Base-by-base conservation (phyloP, 1,284 basidiomycete genomes). In the Rhodotorula sp. region DNA sequence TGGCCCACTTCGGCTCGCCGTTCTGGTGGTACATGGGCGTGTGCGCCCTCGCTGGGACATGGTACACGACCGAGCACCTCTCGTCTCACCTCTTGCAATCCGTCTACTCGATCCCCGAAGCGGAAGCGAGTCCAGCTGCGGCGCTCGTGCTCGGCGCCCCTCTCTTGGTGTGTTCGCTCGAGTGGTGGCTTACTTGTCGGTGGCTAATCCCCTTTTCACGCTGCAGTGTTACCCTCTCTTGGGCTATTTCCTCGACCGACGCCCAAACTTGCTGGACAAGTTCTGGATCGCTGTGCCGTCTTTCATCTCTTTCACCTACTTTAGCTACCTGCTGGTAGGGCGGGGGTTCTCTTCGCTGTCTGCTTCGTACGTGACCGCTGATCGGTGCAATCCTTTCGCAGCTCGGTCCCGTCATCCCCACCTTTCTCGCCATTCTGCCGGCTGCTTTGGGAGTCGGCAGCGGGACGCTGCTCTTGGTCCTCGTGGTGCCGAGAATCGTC, bases 401-500 rank as follows among this genome's bases (percentile, higher is more conserved):
- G 69, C 44, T 71, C 30, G 29, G 64, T 5, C 42, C 63, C 22
- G 45, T 61, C n/a, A 44, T 72, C 6, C 70, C 73, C 3, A 49
- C 55, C 1, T 46, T 30, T 2, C 30, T 70, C 18, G 67, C 71
- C 2, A 30, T 69, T 6, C 33, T 70, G 6, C 70, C 70, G 4
- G 62, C 66, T 0, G 70, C 73, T 1, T 8, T 72, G 12, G 65
- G 68, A 1, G 67, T 69, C 10, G 73, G 73, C 4, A 44, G 53
- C 18, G 70, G 64, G 0, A 70, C 73, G 3, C 58, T 74, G 2
- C 68, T 74, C 3, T 64, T 72, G 3, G 73, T 74, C 12, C 56
- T 74, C 48, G 73, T 74, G 44, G 73, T 74, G 5, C 70, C 73
- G 6, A 64, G 70, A 2, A 51, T 74, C 42, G 70, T 74, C 10